Base-by-base conservation (phyloP, 108 stramenopile genomes). In the Skeletonema menzelii region DNA sequence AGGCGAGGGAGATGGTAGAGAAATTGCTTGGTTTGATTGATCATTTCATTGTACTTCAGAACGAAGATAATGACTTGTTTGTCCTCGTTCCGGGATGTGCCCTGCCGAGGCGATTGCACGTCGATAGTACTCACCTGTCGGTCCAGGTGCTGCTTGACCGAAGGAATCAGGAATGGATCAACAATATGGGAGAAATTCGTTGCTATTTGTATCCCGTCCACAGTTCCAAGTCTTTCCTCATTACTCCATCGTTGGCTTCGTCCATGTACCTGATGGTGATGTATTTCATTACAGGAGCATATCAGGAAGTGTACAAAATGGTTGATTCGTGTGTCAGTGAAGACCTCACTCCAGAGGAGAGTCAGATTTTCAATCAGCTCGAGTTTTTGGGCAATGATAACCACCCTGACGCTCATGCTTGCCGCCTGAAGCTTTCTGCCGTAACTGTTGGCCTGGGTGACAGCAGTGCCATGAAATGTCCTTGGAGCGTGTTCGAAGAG, bases 121-220 rank as follows among this genome's bases (percentile, higher is more conserved):
- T 87, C 19, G 92, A 97, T 65, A 93, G 92, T 15, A 75, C 84
- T 4, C 83, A 87, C 46, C 61, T 95, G 42, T 92, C 95, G 7
- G 95, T 96, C 13, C 95, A 97, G 55, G 89, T 99, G 12, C 71
- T 98, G 53, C 85, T 98, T 8, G 95, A 98, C 74, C 82, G 96
- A 5, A 76, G 95, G 65, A 97, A 98, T 72, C 73, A 91, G 71
- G 96, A 97, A 70, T 99, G 99, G 99, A 97, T 97, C 63, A 87
- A 86, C 46, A 97, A 97, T 65, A 89, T 97, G 69, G 97, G 97
- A 17, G 95, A 95, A 77, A 96, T 97, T 26, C 90, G 97, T 2
- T 96, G 96, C 73, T 98, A 98, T 78, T 82, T 99, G 27, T 99
- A 98, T 73, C 98, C 97, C 11, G 89, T 99, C 57, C 98, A 99